Evolutionary conservation across 2,329 filamentous ascomycete genomes (phyloP).

Genomic region (Lasiodiplodia theobromae): DNA sequence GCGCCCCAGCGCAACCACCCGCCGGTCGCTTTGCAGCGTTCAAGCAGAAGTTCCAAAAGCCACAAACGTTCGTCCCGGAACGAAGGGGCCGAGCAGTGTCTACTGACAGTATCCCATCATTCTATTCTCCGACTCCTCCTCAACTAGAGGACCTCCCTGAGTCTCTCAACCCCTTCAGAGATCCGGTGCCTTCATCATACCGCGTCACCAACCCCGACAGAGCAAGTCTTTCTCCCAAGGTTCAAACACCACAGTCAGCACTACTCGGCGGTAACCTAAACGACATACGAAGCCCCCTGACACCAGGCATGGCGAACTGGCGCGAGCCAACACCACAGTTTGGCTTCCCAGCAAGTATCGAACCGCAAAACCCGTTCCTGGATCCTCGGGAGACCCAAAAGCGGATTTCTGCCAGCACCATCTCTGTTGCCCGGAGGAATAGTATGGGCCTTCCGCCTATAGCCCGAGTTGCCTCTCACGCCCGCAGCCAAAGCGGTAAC

Average conservation of each 20-base stretch:
- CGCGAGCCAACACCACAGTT: conserved; percentile 18
- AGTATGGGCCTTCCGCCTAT: background rate
- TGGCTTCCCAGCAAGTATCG: background rate
- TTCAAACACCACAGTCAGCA: background rate
- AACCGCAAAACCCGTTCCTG: conserved; percentile 11
- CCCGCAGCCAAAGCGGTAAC: conserved; percentile 1
- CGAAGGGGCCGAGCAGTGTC: conserved; percentile 16
- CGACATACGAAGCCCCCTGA: background rate
- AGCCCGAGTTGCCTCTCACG: conserved; percentile 8
- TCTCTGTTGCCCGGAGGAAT: background rate
- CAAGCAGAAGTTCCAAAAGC: conserved; percentile 19
- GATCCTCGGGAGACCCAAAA: background rate
- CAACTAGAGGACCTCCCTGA: conserved; percentile 9
- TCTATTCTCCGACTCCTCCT: conserved; percentile 25
- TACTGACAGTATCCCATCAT: conserved; percentile 19
- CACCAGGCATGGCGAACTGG: conserved; percentile 13
- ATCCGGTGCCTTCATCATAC: conserved; percentile 1
- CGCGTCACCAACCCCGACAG: conserved; percentile 23
- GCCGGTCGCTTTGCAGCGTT: background rate
- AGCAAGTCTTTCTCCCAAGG: background rate
- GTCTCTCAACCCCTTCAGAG: conserved; percentile 22
- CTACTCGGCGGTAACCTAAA: background rate
- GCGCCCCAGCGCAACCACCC: conserved; percentile 8
- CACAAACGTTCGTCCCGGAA: background rate
- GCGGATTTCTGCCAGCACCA: background rate